phyloP scores from a whole-genome alignment of 2,329 filamentous ascomycete species.

The Chalaropsis ovoidea region DNA sequence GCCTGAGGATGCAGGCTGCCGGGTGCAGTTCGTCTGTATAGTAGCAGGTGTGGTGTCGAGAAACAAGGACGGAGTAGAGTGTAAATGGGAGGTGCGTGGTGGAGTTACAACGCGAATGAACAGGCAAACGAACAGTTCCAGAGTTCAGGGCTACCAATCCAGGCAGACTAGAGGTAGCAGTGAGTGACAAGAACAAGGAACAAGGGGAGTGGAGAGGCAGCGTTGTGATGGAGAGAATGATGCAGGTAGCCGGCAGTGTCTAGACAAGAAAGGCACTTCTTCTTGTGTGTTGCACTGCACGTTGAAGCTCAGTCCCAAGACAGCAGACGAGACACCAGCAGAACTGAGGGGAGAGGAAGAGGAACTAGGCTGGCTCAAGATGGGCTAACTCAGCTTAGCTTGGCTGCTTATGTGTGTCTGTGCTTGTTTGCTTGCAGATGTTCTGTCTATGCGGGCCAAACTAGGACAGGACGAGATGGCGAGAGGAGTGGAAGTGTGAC shows the following conservation, averaged over 20 bases:
- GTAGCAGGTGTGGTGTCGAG: not conserved
- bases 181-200: slow-evolving; percentile 6
- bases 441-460: not conserved
- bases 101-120: not conserved
- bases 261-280: not conserved
- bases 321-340: not conserved
- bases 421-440: slow-evolving; percentile 12
- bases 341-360: not conserved
- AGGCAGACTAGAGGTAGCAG: slow-evolving; percentile 10
- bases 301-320: not conserved
- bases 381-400: slow-evolving; percentile 5
- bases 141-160: slow-evolving; percentile 6
- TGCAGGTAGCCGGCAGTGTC: not conserved
- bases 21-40: slow-evolving; percentile 2
- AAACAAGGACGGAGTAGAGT: not conserved
- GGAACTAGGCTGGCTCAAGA: slow-evolving; percentile 11
- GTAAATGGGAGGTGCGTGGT: not conserved
- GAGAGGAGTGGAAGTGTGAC: not conserved
- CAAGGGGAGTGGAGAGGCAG: slow-evolving; percentile 11
- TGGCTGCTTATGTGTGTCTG: slow-evolving; percentile 7
- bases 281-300: not conserved
- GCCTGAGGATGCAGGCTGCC: not conserved
- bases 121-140: slow-evolving; percentile 3
- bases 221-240: slow-evolving; percentile 11
- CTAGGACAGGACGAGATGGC: not conserved